Evolutionary conservation across 768 basidiomycete genomes (phyloP).

Genomic region (Mycena vitilis): DNA sequence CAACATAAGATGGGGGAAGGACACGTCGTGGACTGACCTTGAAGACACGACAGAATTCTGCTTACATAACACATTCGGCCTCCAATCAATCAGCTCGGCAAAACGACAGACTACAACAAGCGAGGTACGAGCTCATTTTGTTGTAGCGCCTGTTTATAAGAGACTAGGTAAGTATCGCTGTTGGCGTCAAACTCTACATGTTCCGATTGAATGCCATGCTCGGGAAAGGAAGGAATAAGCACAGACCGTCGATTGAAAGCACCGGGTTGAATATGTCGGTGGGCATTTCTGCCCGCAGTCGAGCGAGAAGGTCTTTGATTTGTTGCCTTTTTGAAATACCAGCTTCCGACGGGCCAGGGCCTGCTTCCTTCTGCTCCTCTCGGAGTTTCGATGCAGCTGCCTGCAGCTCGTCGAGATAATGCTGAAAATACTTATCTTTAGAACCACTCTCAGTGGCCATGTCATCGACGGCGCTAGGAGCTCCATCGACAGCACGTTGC

Average conservation of each 20-base stretch:
- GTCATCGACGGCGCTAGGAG: constrained; percentile 13
- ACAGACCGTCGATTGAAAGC: constrained; percentile 1
- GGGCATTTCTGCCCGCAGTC: constrained; percentile 6
- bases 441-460: constrained; percentile 20
- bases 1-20: no score
- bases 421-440: constrained; percentile 17
- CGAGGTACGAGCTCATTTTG: no score
- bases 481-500: constrained; percentile 10
- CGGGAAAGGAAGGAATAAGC: no score
- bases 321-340: background rate
- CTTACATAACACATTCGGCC: no score
- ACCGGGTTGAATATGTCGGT: constrained; percentile 12
- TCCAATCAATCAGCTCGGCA: no score
- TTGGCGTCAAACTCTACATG: constrained; percentile 39
- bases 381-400: no score
- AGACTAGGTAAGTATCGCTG: constrained; percentile 37
- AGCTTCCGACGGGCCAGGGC: background rate
- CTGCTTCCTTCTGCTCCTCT: constrained; percentile 11
- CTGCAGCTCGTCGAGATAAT: no score
- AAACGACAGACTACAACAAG: no score
- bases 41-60: no score
- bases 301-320: constrained; percentile 1
- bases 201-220: no score
- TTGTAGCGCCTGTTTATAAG: no score
- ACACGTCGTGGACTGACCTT: no score